These are phyloP conservation scores for Cryptococcus floricola DNA, from an alignment of 1,284 basidiomycete species.

Conservation along the genomic window DNA sequence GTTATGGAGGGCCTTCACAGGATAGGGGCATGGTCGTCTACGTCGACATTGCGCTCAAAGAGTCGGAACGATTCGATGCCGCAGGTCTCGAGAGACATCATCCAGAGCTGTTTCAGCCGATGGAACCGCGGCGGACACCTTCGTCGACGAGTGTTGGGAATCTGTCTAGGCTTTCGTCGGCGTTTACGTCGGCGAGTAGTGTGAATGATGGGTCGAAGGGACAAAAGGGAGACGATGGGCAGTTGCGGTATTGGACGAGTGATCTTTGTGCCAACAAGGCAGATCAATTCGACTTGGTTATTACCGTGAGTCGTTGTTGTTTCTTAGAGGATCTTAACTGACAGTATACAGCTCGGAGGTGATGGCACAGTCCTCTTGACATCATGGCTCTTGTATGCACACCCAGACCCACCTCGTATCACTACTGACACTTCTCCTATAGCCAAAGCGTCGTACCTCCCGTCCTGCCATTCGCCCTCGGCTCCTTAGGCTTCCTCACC, in stretches of 20 bases:
- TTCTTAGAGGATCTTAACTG: no score
- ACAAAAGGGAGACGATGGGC: slow-evolving; percentile 63
- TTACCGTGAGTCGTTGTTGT: slow-evolving; percentile 55
- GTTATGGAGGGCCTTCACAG: neutral
- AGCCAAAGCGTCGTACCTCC: slow-evolving; percentile 92
- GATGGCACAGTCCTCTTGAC: slow-evolving; percentile 99
- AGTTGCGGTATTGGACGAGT: slow-evolving; percentile 94
- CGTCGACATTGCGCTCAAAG: slow-evolving; percentile 88
- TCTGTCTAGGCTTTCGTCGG: slow-evolving; percentile 27
- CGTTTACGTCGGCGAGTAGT: slow-evolving; percentile 34
- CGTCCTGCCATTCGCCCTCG: slow-evolving; percentile 94
- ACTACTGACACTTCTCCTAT: neutral
- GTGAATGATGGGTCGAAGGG: slow-evolving; percentile 26
- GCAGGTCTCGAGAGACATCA: slow-evolving; percentile 78
- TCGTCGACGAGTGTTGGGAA: slow-evolving; percentile 40
- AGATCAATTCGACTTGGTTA: slow-evolving; percentile 95
- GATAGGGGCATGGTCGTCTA: slow-evolving; percentile 55
- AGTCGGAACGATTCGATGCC: slow-evolving; percentile 91
- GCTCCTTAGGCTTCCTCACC: slow-evolving; percentile 95
- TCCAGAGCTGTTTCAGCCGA: slow-evolving; percentile 81
- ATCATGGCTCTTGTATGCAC: slow-evolving; percentile 81
- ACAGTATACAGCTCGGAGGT: slow-evolving; percentile 63
- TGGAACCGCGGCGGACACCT: slow-evolving; percentile 65
- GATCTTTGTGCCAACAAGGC: slow-evolving; percentile 91
- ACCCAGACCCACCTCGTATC: neutral